Conservation (phyloP, 1,284 basidiomycete species). For the Ceratobasidium papillatum region DNA sequence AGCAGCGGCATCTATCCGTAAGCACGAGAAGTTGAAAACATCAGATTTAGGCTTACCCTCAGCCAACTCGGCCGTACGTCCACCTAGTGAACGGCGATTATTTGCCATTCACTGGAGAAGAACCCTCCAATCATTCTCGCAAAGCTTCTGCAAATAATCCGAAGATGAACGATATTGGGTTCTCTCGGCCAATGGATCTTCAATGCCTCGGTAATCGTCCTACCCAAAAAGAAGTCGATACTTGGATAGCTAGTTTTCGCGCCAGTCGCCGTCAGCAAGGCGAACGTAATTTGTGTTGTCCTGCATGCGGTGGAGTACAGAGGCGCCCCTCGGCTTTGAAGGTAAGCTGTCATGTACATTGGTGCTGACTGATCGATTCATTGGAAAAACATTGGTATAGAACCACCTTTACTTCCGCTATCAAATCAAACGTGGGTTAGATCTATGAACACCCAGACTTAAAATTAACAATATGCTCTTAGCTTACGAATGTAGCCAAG, state of each 20-base stretch:
- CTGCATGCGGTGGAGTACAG: background rate
- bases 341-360: background rate
- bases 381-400: background rate
- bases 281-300: background rate
- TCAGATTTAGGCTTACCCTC: too few relatives aligned
- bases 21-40: too few relatives aligned
- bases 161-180: too few relatives aligned
- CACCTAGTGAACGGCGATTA: too few relatives aligned
- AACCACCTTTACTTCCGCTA: constrained; percentile 1
- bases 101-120: too few relatives aligned
- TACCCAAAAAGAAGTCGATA: background rate
- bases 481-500: constrained; percentile 9
- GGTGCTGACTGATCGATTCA: background rate
- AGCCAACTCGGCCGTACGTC: too few relatives aligned
- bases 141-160: too few relatives aligned
- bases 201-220: background rate
- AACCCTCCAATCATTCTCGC: too few relatives aligned
- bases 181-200: too few relatives aligned
- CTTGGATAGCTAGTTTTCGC: background rate
- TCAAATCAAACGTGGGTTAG: background rate
- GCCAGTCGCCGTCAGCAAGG: background rate
- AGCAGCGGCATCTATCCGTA: too few relatives aligned
- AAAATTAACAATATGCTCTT: background rate
- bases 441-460: background rate
- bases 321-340: background rate